These are phyloP conservation scores for Talaromyces stipitatus DNA, from an alignment of 495 filamentous ascomycete species.

Conservation along the genomic window DNA sequence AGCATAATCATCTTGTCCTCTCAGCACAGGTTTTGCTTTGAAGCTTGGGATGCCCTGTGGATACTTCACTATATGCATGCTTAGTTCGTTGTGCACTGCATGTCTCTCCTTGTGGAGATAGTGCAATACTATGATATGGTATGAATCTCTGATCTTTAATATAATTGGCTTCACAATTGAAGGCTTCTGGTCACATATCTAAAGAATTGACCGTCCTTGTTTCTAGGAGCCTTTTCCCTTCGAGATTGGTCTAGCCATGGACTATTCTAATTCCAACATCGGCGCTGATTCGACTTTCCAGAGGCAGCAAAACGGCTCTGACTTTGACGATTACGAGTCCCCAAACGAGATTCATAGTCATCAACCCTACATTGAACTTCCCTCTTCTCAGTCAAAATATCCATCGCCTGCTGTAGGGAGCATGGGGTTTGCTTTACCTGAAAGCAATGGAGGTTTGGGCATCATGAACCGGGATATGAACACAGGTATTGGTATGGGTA, in stretches of 20 bases:
- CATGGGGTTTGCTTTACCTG: not conserved
- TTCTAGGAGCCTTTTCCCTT: not conserved
- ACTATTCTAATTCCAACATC: conserved; percentile 15
- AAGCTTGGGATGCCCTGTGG: not conserved
- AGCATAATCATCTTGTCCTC: not conserved
- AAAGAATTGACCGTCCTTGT: not conserved
- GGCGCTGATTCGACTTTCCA: conserved; percentile 12
- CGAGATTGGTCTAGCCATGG: conserved; percentile 14
- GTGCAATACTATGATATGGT: not conserved
- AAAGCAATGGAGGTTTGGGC: not conserved
- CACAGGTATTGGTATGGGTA: not conserved
- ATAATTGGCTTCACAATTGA: not conserved
- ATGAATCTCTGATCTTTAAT: not conserved
- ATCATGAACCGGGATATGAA: not conserved
- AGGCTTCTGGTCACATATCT: not conserved
- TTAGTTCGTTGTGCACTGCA: not conserved
- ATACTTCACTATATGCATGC: not conserved
- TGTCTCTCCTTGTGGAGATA: not conserved
- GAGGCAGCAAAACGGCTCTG: not conserved
- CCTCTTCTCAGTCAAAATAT: not conserved
- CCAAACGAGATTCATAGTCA: too few relatives aligned
- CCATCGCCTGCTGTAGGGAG: not conserved
- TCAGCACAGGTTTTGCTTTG: not conserved
- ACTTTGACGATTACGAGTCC: not conserved
- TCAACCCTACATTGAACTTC: not conserved